Evolutionary conservation across 2,329 filamentous ascomycete genomes (phyloP).

Genomic region (Trichoderma sp.): DNA sequence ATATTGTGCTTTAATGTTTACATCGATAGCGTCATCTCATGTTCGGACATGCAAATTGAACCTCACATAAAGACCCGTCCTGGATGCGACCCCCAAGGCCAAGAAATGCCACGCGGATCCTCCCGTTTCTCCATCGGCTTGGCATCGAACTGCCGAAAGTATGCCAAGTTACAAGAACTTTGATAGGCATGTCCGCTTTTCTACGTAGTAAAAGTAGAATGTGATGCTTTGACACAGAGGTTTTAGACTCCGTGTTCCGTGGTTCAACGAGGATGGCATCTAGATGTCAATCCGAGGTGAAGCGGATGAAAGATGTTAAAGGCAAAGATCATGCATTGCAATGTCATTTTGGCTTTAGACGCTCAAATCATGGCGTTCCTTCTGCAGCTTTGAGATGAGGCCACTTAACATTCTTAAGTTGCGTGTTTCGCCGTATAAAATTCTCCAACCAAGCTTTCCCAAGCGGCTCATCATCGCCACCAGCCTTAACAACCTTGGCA

Average conservation of each 20-base stretch:
- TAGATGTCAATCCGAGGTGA: neutral
- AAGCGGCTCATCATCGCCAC: slow-evolving; percentile 16
- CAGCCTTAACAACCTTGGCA: neutral
- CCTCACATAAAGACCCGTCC: neutral
- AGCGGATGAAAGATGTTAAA: neutral
- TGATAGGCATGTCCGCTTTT: too few relatives aligned
- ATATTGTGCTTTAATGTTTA: neutral
- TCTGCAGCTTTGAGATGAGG: neutral
- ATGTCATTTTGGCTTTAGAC: too few relatives aligned
- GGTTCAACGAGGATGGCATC: neutral
- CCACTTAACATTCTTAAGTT: slow-evolving; percentile 5
- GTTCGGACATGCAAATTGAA: neutral
- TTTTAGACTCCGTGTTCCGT: rapidly evolving
- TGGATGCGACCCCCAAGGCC: neutral
- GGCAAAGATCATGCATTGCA: too few relatives aligned
- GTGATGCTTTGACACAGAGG: neutral
- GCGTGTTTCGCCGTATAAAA: slow-evolving; percentile 16
- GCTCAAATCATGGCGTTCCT: neutral
- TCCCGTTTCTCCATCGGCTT: neutral
- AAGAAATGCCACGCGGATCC: neutral
- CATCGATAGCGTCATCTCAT: too few relatives aligned
- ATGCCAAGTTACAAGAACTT: neutral
- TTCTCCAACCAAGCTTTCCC: slow-evolving; percentile 18
- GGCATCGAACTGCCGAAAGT: neutral
- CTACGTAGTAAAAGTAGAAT: neutral